Percentiles rank a stretch among this genome's conserved stretches.
These are phyloP conservation scores for Odonthalia washingtoniensis DNA, from an alignment of 31 red algal genomes.

Conservation along the genomic window DNA sequence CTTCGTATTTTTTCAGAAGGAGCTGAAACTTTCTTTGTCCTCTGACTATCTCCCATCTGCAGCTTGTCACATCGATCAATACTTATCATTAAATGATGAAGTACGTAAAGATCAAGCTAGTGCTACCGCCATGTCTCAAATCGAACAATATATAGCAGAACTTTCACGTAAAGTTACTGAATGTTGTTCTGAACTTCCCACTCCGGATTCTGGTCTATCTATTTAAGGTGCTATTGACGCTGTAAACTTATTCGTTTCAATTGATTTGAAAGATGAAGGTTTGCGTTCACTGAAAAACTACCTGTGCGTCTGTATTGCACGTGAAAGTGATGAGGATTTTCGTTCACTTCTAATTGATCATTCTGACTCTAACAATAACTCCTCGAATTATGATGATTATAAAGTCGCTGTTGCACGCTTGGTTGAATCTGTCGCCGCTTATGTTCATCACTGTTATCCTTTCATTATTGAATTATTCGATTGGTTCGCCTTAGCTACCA, in stretches of 20 bases:
- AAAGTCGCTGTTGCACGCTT: conserved; percentile 66
- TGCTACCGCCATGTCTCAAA: conserved; percentile 68
- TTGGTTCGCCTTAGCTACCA: conserved; percentile 15
- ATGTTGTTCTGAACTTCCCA: conserved; percentile 24
- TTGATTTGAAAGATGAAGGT: conserved; percentile 68
- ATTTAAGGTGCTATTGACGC: no score
- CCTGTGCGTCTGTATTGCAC: conserved; percentile 32
- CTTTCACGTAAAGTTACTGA: conserved; percentile 59
- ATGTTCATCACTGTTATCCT: conserved; percentile 58
- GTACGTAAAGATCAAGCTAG: conserved; percentile 66
- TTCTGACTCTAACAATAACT: neutral
- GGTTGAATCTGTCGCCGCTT: conserved; percentile 79
- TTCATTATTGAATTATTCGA: conserved; percentile 51
- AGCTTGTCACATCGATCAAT: conserved; percentile 57
- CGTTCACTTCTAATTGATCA: conserved; percentile 49
- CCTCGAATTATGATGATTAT: conserved; percentile 65
- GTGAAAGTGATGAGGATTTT: conserved; percentile 67
- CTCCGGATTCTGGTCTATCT: conserved; percentile 17
- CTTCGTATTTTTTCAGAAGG: conserved; percentile 75
- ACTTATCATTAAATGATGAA: conserved; percentile 55
- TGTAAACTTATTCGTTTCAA: conserved; percentile 83
- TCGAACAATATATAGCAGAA: conserved; percentile 67
- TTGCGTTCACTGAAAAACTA: conserved; percentile 51
- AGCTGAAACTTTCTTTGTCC: conserved; percentile 61
- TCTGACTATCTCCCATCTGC: conserved; percentile 63